Evolutionary conservation across 2,329 filamentous ascomycete species (phyloP), one percentile per base, ranked within the genome.

Genomic region (Cladosporium oxysporum): DNA sequence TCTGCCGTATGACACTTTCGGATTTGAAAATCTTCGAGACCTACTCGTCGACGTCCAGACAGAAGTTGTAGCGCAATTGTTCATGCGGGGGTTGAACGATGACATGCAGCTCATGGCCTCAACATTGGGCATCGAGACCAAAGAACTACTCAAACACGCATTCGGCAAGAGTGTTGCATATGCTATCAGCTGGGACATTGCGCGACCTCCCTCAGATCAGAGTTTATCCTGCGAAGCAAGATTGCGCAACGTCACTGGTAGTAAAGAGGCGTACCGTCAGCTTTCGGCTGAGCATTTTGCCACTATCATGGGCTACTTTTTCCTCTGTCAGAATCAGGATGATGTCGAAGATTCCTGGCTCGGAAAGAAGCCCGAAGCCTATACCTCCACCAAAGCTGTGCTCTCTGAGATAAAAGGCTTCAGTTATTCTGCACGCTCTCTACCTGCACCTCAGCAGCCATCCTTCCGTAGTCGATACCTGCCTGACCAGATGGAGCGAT

Each of bases 1-100:
- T 3, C 91, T 99, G 58, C 94, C 95, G 0, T 97, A 87, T 73
- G 81, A 84, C n/a, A 91, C 95, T 1, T 99, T 99, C 76, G 90
- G 89, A 1, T 99, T 96, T 74, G 66, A 78, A 1, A 87, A 79
- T 18, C 83, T 98, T 1, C 76, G 83, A 21, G 88, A 91, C 5
- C 84, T 99, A 62, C 77, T 97, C 2, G 74, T 78, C 6, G 87
- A 91, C 66, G 87, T 91, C 6, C 87, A 92, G 74, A 87, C 89
- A 35, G 95, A 99, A 77, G 85, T 91, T 5, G 85, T 90, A 21
- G 92, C 90, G 0, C 86, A 97, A 67, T 87, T 94, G 74, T 83
- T 94, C 44, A 95, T 97, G 90, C 89, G 91, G 68, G 88, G 87
- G 0, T 88, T 91, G 69, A 86, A 90, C 35, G 80, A 86, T 2